Evolutionary conservation across 331 rosid genomes (phyloP).

Genomic region (Spiraea crenata): DNA sequence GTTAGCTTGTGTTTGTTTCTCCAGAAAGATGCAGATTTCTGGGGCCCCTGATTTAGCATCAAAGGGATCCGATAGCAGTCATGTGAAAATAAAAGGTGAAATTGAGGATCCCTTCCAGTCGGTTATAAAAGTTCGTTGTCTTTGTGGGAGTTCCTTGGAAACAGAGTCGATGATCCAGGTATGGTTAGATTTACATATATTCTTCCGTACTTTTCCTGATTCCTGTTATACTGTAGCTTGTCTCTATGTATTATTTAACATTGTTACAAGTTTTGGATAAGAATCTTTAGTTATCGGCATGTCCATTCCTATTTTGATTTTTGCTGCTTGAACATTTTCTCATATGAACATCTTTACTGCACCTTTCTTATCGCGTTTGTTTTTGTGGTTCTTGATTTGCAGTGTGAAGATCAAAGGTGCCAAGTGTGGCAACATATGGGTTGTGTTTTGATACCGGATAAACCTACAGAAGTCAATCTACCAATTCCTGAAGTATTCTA

Average conservation of each 20-base stretch:
- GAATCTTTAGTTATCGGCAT: neutral
- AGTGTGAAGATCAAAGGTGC: conserved; percentile 90
- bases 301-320: neutral
- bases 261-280: neutral
- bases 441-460: conserved; percentile 84
- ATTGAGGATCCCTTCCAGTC: conserved; percentile 59
- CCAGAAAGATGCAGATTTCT: conserved; percentile 81
- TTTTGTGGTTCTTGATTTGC: conserved; percentile 32
- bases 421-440: conserved; percentile 82
- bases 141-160: conserved; percentile 73
- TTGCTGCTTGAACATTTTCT: neutral
- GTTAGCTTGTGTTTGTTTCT: conserved; percentile 21
- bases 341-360: neutral
- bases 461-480: conserved; percentile 60
- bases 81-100: conserved; percentile 70
- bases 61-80: conserved; percentile 75
- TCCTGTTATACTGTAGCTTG: neutral
- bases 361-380: neutral
- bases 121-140: conserved; percentile 72
- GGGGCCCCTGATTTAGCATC: conserved; percentile 83
- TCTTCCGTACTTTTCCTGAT: neutral
- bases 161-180: conserved; percentile 84
- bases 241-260: neutral
- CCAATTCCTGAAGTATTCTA: conserved; percentile 67
- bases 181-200: neutral